Conservation (phyloP, 2,329 filamentous ascomycete genomes). For the Arthrobotrys musiformis region DNA sequence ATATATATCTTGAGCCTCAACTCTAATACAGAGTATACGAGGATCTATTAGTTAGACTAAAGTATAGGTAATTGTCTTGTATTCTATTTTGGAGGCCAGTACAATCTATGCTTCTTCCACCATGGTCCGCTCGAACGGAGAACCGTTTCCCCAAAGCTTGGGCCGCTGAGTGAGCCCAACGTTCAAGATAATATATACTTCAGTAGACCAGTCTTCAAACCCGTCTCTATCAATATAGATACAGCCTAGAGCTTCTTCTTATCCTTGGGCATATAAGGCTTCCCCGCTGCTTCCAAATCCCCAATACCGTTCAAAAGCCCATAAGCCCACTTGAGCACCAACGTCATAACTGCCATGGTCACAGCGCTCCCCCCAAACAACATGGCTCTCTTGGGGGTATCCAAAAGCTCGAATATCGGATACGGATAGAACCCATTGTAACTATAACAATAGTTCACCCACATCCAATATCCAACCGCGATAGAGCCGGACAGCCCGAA, state of each 20-base stretch:
- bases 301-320: conserved; percentile 72
- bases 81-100: conserved; percentile 3
- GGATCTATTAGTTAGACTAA: background rate
- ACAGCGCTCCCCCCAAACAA: conserved; percentile 77
- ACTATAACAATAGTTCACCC: conserved; percentile 76
- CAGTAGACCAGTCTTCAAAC: too few species aligned
- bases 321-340: conserved; percentile 76
- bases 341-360: conserved; percentile 77
- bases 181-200: too few species aligned
- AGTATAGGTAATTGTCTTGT: background rate
- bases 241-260: conserved; percentile 9
- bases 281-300: conserved; percentile 62
- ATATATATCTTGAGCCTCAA: conserved; percentile 5
- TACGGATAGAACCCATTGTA: conserved; percentile 74
- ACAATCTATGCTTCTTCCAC: background rate
- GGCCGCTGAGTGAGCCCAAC: too few species aligned
- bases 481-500: conserved; percentile 70
- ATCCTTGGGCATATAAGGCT: conserved; percentile 57
- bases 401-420: conserved; percentile 79
- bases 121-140: background rate
- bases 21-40: background rate
- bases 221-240: background rate
- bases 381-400: conserved; percentile 72
- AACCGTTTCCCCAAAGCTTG: background rate
- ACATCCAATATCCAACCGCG: conserved; percentile 78